Base-by-base conservation (phyloP, 495 filamentous ascomycete species). In the Penicillium canescens region DNA sequence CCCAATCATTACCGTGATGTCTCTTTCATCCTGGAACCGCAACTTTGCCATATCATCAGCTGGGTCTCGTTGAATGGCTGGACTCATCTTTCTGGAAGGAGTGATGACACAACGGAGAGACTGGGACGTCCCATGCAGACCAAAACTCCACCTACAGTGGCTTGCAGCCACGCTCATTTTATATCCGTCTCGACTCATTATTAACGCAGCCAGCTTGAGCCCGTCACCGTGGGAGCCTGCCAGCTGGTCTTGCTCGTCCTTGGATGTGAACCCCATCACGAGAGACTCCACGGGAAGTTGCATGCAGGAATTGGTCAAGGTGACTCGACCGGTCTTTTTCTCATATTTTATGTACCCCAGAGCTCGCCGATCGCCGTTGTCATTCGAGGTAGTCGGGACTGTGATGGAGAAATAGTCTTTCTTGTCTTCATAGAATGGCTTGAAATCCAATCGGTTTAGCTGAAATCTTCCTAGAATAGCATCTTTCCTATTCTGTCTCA, bases 171-270 rank as follows among this genome's bases (percentile, higher is more conserved):
- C 49, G 18, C 54, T 51, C 37, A 69, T 47, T 16, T 52, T 23
- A 33, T 55, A 63, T n/a, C 37, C 42, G 6, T 61, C 16, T 24
- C 59, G 56, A 39, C 50, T 47, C 54, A 65, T 56, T 1, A 61
- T 52, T 13, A 69, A 45, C 21, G 56, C 50, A 18, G 66, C 63
- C 11, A 69, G 31, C 23, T 69, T 69, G 42, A 67, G 59, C 33
- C 66, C 66, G 35, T 69, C 66, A 11, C 66, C 61, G 35, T 67
- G 57, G 16, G 28, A 49, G 12, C 64, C 63, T 2, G 59, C 59
- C 10, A 58, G 44, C 28, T 31, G 5, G 28, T 31, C 28, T 12
- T 57, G 23, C 7, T 41, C 24, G 4, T 58, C 42, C 23, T 24
- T 43, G 16, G 24, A 35, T 18, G 40, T 41, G 48, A 42, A 42